These are phyloP conservation scores for Neonectria sp. DNA, from an alignment of 2,329 filamentous ascomycete species.

Conservation along the genomic window DNA sequence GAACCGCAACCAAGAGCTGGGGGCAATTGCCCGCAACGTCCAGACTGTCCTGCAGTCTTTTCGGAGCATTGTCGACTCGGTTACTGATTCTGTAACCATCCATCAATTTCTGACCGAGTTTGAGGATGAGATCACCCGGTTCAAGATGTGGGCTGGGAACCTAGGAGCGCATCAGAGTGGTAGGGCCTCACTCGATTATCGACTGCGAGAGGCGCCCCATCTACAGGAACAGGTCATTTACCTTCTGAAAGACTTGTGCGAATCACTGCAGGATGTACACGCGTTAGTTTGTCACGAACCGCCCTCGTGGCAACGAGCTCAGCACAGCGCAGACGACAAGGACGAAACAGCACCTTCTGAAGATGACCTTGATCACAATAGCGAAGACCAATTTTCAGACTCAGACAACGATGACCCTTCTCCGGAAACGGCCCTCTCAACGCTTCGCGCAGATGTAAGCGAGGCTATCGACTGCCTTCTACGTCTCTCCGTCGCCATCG, in stretches of 20 bases:
- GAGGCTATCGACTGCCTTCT: slow-evolving; percentile 50
- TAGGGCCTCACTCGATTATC: slow-evolving; percentile 34
- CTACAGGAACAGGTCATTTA: slow-evolving; percentile 38
- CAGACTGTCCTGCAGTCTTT: not conserved
- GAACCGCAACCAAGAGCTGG: not conserved
- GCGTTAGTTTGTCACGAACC: accelerated
- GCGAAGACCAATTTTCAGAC: too few species aligned
- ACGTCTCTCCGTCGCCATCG: slow-evolving; percentile 55
- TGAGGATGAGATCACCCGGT: too few species aligned
- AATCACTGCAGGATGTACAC: slow-evolving; percentile 21
- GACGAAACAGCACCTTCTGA: slow-evolving; percentile 12
- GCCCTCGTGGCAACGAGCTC: accelerated
- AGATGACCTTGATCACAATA: not conserved
- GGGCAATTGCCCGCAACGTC: slow-evolving; percentile 21
- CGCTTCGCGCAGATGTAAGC: too few species aligned
- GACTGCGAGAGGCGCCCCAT: slow-evolving; percentile 39
- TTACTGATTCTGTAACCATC: too few species aligned
- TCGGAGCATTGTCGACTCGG: not conserved
- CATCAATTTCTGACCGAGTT: too few species aligned
- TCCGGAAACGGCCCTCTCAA: too few species aligned
- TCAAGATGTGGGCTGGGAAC: slow-evolving; percentile 37
- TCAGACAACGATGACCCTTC: too few species aligned
- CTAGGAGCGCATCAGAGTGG: slow-evolving; percentile 35
- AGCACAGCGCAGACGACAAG: not conserved
- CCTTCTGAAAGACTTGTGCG: slow-evolving; percentile 39